Evolutionary conservation across 352 stramenopile genomes (phyloP).

Genomic region (Phytophthora cactorum): DNA sequence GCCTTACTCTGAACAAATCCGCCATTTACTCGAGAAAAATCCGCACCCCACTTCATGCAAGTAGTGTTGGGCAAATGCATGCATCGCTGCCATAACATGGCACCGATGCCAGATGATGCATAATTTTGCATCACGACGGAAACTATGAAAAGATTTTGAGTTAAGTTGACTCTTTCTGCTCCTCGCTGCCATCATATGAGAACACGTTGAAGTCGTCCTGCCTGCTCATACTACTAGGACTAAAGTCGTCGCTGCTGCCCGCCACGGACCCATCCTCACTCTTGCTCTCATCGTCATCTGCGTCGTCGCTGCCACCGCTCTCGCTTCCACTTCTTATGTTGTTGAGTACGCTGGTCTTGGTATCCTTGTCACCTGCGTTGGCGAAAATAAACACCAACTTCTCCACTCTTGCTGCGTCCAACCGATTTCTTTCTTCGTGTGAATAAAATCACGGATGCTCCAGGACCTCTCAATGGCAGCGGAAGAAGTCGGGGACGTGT

Average conservation of each 20-base stretch:
- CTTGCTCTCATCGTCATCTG: background rate
- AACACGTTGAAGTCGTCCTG: background rate
- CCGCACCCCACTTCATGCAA: too few species aligned
- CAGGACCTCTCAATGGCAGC: background rate
- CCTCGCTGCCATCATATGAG: background rate
- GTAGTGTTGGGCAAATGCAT: background rate
- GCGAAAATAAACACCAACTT: background rate
- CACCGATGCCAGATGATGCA: background rate
- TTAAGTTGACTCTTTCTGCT: background rate
- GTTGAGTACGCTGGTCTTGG: background rate
- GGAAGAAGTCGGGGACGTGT: background rate
- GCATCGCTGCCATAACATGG: background rate
- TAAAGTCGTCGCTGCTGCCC: background rate
- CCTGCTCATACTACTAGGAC: background rate
- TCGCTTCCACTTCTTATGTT: background rate
- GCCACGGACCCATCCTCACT: background rate
- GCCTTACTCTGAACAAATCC: too few species aligned
- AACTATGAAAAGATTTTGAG: background rate
- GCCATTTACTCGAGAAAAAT: too few species aligned
- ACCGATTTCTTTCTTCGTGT: background rate
- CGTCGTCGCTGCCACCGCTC: too few species aligned
- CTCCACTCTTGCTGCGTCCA: background rate
- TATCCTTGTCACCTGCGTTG: background rate
- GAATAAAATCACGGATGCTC: background rate
- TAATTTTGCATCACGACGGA: too few species aligned